Percentiles rank a stretch among this genome's conserved stretches.
These are phyloP conservation scores for Ophiostoma populinum DNA, from an alignment of 2,329 filamentous ascomycete genomes.

Conservation along the genomic window DNA sequence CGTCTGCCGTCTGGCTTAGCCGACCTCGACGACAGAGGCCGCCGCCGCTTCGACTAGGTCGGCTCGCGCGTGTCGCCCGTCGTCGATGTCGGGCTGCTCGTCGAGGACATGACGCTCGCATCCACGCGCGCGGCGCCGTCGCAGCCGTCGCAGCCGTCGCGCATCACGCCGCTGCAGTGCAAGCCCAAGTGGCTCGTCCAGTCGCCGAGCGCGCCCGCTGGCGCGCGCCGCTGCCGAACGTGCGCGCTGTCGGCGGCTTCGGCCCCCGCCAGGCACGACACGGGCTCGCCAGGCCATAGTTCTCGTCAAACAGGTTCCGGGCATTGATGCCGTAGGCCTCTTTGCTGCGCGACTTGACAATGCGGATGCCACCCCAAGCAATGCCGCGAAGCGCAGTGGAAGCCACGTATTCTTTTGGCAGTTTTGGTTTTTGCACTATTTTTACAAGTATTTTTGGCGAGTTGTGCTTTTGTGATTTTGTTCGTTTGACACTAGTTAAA, in stretches of 20 bases:
- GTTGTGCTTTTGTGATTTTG: too few relatives aligned
- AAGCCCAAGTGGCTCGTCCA: conserved; percentile 76
- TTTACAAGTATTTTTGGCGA: too few relatives aligned
- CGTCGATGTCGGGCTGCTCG: conserved; percentile 47
- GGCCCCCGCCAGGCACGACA: too few relatives aligned
- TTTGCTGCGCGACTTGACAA: conserved; percentile 93
- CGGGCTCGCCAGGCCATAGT: conserved; percentile 94
- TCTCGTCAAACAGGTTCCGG: conserved; percentile 92
- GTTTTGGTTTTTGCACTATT: too few relatives aligned
- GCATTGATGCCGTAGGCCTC: conserved; percentile 95
- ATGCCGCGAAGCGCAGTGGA: conserved; percentile 98
- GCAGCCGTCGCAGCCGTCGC: not conserved
- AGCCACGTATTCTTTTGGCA: too few relatives aligned
- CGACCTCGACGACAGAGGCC: conserved; percentile 15
- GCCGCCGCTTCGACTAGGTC: conserved; percentile 24
- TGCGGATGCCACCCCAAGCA: conserved; percentile 89
- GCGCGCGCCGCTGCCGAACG: conserved; percentile 51
- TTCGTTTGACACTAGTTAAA: too few relatives aligned
- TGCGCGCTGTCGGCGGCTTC: conserved; percentile 38
- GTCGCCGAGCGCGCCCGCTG: conserved; percentile 50
- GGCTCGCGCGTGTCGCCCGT: conserved; percentile 34
- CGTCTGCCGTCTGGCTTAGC: too few relatives aligned
- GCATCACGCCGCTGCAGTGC: conserved; percentile 42
- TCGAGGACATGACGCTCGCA: conserved; percentile 52
- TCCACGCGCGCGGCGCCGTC: too few relatives aligned